phyloP scores from a whole-genome alignment of 257 asterid species.

The Solanum pennellii region DNA sequence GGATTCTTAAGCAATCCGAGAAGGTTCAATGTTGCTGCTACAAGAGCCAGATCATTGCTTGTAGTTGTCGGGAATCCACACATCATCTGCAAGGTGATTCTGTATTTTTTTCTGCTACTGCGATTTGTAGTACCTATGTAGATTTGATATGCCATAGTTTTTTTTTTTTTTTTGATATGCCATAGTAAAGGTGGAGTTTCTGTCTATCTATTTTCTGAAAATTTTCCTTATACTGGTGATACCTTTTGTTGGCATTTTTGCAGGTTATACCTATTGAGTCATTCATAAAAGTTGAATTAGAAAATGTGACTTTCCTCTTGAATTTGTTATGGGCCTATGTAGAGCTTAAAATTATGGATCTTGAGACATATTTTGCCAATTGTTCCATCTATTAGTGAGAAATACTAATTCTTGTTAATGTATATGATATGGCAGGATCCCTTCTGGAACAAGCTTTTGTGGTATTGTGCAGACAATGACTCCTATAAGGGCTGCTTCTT shows the following conservation, averaged over 20 bases:
- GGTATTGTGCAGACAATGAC: conserved; percentile 75
- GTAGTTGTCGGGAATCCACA: conserved; percentile 94
- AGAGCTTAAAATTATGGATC: not conserved
- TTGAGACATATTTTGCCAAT: not conserved
- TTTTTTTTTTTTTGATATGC: not conserved
- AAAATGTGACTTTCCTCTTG: not conserved
- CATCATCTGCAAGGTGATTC: conserved; percentile 77
- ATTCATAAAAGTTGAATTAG: not conserved
- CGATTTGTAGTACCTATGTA: not conserved
- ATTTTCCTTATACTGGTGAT: not conserved
- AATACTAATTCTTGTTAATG: conserved; percentile 4
- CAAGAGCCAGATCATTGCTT: conserved; percentile 80
- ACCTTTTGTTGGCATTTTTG: not conserved
- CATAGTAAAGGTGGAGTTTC: not conserved
- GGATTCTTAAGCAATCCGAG: conserved; percentile 93
- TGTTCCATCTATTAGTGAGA: not conserved
- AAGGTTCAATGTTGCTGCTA: conserved; percentile 86
- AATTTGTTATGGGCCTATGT: not conserved
- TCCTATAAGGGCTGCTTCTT: conserved; percentile 88
- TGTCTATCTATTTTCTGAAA: not conserved
- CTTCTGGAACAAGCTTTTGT: conserved; percentile 67
- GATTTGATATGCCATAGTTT: not conserved
- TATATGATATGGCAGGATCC: conserved; percentile 46
- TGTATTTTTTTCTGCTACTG: not conserved
- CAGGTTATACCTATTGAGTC: not conserved